Percentiles rank a stretch among this genome's conserved stretches.
phyloP scores from a whole-genome alignment of 1,139 yeast genomes.

The Yamadazyma buinensis region DNA sequence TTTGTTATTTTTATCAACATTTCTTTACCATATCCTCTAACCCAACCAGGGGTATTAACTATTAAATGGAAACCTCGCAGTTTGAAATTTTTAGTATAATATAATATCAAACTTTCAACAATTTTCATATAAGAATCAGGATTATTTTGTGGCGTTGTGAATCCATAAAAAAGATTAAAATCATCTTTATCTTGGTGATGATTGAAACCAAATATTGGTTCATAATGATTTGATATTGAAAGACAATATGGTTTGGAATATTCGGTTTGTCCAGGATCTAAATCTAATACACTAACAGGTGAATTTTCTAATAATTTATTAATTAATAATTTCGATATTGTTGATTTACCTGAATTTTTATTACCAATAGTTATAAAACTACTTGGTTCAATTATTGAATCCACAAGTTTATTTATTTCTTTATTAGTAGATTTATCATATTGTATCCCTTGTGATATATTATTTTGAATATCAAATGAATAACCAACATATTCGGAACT shows the following conservation, averaged over 20 bases:
- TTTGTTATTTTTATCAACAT: slow-evolving; percentile 50
- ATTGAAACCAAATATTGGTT: slow-evolving; percentile 25
- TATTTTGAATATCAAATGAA: slow-evolving; percentile 37
- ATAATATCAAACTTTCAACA: slow-evolving; percentile 38
- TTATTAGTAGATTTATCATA: slow-evolving; percentile 5
- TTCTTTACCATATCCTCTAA: slow-evolving; percentile 81
- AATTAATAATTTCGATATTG: slow-evolving; percentile 54
- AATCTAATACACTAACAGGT: slow-evolving; percentile 54
- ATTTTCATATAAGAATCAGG: slow-evolving; percentile 55
- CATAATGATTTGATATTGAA: slow-evolving; percentile 34
- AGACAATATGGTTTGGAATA: slow-evolving; percentile 68
- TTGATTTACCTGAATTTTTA: slow-evolving; percentile 84
- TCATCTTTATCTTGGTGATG: slow-evolving; percentile 12
- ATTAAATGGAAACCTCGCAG: slow-evolving; percentile 44
- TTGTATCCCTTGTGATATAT: slow-evolving; percentile 18
- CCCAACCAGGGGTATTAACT: slow-evolving; percentile 91
- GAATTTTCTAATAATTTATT: slow-evolving; percentile 31
- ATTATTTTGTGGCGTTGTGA: slow-evolving; percentile 64
- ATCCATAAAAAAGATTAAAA: slow-evolving; percentile 59
- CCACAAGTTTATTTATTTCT: slow-evolving; percentile 4
- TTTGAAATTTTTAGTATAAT: slow-evolving; percentile 24
- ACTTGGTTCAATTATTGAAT: slow-evolving; percentile 12
- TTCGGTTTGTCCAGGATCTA: slow-evolving; percentile 93
- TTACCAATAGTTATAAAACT: slow-evolving; percentile 35
- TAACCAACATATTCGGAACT: slow-evolving; percentile 15